phyloP scores from a whole-genome alignment of 345 rosid genomes.

The Camelina laxa region DNA sequence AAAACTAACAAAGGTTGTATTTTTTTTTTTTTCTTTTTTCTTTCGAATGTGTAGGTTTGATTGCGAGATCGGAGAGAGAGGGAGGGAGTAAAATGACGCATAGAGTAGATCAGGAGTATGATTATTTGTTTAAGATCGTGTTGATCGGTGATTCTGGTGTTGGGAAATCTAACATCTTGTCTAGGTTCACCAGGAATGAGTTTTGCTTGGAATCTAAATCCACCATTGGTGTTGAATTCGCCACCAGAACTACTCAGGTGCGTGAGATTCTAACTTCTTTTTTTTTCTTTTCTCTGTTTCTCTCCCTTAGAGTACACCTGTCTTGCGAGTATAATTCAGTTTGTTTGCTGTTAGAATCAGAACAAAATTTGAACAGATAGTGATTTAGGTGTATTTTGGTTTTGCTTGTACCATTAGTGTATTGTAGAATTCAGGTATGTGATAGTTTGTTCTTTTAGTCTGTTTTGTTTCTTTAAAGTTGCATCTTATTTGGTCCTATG shows the following conservation, averaged over 20 bases:
- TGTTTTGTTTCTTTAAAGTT: background rate
- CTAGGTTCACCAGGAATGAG: constrained; percentile 73
- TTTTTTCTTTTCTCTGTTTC: background rate
- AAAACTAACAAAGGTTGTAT: background rate
- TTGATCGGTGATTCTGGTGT: constrained; percentile 82
- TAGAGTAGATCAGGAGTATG: constrained; percentile 70
- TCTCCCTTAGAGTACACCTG: background rate
- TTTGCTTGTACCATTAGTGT: background rate
- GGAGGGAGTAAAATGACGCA: constrained; percentile 54
- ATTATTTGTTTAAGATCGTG: constrained; percentile 78
- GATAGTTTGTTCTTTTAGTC: background rate
- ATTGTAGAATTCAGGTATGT: background rate
- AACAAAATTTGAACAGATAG: background rate
- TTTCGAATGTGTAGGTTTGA: constrained; percentile 38
- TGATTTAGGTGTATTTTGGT: constrained; percentile 5
- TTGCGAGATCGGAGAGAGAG: constrained; percentile 41
- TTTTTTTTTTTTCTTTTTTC: background rate
- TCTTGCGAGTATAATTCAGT: background rate
- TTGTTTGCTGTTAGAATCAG: background rate
- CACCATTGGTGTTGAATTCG: constrained; percentile 77
- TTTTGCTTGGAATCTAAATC: constrained; percentile 78
- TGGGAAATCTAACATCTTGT: constrained; percentile 76
- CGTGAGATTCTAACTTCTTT: background rate
- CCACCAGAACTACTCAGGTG: constrained; percentile 75
- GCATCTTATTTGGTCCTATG: background rate